Evolutionary conservation across 345 rosid species (phyloP).

Genomic region (Angophora floribunda): DNA sequence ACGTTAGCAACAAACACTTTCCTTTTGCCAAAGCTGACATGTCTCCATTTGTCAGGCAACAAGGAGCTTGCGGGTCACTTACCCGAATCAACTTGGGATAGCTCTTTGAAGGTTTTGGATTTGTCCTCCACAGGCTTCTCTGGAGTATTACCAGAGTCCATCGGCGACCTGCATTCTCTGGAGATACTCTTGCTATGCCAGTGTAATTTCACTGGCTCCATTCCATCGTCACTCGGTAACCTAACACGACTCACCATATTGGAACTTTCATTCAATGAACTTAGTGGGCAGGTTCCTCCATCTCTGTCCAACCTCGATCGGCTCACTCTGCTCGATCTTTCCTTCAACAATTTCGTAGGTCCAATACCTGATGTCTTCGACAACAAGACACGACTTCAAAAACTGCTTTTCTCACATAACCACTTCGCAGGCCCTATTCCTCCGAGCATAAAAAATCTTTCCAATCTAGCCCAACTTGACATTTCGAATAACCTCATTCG

Average conservation of each 20-base stretch:
- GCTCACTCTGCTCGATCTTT: neutral
- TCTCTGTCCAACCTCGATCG: neutral
- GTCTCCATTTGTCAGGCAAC: neutral
- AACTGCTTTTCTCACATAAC: too few relatives aligned
- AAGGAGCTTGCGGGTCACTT: neutral
- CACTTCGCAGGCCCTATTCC: too few relatives aligned
- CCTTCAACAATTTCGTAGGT: neutral
- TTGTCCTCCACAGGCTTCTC: neutral
- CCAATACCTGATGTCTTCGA: neutral
- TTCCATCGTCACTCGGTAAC: constrained; percentile 15
- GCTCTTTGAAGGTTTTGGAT: neutral
- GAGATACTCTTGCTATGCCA: neutral
- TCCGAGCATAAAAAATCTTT: too few relatives aligned
- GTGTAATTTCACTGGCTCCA: constrained; percentile 6
- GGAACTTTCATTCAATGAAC: neutral
- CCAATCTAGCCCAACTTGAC: neutral
- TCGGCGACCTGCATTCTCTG: neutral
- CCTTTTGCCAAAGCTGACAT: neutral
- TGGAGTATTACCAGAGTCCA: constrained; percentile 11
- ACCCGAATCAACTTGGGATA: neutral
- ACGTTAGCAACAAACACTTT: neutral
- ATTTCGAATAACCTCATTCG: neutral
- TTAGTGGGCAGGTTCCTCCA: neutral
- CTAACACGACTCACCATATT: constrained; percentile 6
- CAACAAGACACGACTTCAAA: neutral